Evolutionary conservation across 495 filamentous ascomycete genomes (phyloP).

Genomic region (Cudoniella acicularis): DNA sequence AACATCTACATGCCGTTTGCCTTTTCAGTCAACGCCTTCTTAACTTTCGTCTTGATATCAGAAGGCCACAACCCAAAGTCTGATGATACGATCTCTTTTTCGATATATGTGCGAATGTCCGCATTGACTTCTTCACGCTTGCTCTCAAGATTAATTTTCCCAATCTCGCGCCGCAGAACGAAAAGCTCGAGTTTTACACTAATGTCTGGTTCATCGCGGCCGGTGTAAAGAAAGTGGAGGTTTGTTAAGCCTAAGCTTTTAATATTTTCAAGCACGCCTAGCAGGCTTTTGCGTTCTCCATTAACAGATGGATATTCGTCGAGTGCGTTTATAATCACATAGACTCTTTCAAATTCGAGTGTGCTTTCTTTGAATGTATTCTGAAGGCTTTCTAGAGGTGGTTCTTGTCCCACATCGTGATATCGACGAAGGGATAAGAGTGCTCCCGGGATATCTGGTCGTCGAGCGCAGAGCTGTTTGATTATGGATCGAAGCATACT

Average conservation of each 20-base stretch:
- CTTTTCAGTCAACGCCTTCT: constrained; percentile 3
- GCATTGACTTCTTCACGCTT: constrained; percentile 4
- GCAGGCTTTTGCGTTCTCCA: too few relatives aligned
- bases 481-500: constrained; percentile 16
- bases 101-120: constrained; percentile 25
- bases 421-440: neutral
- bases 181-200: constrained; percentile 1
- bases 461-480: constrained; percentile 12
- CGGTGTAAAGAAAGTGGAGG: constrained; percentile 28
- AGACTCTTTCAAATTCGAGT: constrained; percentile 15
- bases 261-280: too few relatives aligned
- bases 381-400: constrained; percentile 6
- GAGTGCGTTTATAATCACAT: constrained; percentile 16
- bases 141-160: constrained; percentile 2
- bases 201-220: constrained; percentile 27
- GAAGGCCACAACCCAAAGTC: constrained; percentile 5
- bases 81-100: neutral
- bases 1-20: constrained; percentile 22
- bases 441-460: constrained; percentile 14
- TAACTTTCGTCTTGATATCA: constrained; percentile 7
- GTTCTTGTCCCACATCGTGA: constrained; percentile 4
- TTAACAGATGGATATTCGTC: constrained; percentile 18
- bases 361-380: constrained; percentile 13
- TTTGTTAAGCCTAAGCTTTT: too few relatives aligned
- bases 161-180: neutral